phyloP scores from a whole-genome alignment of 2,329 filamentous ascomycete species.

The Teratosphaeria viscida region DNA sequence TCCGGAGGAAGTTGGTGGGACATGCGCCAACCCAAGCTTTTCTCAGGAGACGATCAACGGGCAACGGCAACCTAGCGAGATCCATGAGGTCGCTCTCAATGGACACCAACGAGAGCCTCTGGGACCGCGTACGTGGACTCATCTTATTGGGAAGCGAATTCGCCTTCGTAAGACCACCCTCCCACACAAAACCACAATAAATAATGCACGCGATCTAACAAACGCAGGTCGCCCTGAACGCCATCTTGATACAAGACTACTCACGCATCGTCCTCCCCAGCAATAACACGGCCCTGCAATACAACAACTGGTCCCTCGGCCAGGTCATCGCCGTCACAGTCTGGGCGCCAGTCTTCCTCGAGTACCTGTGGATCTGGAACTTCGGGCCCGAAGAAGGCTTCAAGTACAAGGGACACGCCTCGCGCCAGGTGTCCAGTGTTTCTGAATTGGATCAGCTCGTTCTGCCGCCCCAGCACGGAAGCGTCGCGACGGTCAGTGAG shows the following conservation, averaged over 20 bases:
- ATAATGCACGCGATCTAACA: background rate
- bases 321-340: conserved; percentile 9
- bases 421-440: background rate
- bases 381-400: conserved; percentile 2
- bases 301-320: conserved; percentile 7
- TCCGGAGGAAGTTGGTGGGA: background rate
- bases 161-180: conserved; percentile 1
- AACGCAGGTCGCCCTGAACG: background rate
- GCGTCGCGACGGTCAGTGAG: background rate
- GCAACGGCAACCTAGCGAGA: background rate
- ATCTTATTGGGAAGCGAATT: conserved; percentile 5
- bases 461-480: background rate
- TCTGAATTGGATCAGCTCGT: background rate
- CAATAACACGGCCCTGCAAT: conserved; percentile 4
- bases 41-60: background rate
- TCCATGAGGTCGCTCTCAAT: background rate
- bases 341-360: conserved; percentile 6
- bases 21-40: background rate
- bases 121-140: background rate
- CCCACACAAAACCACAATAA: background rate
- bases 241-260: conserved; percentile 3
- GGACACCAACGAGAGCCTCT: conserved; percentile 1
- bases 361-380: conserved; percentile 2
- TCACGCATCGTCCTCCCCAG: conserved; percentile 3
- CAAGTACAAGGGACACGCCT: background rate